Base-by-base conservation (phyloP, 73 alveolate genomes). In the Paramecium caudatum region DNA sequence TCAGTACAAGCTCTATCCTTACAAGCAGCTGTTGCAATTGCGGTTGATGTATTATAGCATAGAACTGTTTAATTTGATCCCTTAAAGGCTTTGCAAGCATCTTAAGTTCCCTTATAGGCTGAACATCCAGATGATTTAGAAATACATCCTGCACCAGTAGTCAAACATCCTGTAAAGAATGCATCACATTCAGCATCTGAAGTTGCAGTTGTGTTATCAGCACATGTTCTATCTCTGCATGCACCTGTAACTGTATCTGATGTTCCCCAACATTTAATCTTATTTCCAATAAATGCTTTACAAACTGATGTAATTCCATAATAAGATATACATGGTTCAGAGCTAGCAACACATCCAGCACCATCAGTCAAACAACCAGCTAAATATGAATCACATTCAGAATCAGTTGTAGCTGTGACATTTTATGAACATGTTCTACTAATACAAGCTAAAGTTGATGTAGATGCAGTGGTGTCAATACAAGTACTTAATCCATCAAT, bases 131-230 rank as follows among this genome's bases (percentile, higher is more conserved):
- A 55, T 0, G 41, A 23, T 43, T 41, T 45, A 39, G 36, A 37
- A 2, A 74, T 23, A 9, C 88, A 74, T 27, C 88, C 88, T 15
- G 43, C 32, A 4, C 88, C 88, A 21, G n/a, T 74, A 5, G 88
- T 74, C 8, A 74, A 41, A 9, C 88, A 74, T 74, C 65, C 88
- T 21, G 1, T 36, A 41, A 74, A 43, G 47, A 41, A 74, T 0
- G 37, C 16, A 1, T 74, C 21, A 45, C 88, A 74, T 39, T 37
- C 88, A 1, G 37, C 15, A n/a, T 74, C 88, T 0, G 62, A 39
- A 16, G 88, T 74, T 4, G 48, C 83, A n/a, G 17, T 9, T 65
- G 12, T 30, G 34, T 65, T 36, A 65, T 65, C 49, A 25, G 83
- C 6, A 9, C 83, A 65, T 13, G 32, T 36, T 36, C 49, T 30